These are phyloP conservation scores for Colletotrichum melonis DNA, from an alignment of 2,329 filamentous ascomycete genomes.

Conservation along the genomic window DNA sequence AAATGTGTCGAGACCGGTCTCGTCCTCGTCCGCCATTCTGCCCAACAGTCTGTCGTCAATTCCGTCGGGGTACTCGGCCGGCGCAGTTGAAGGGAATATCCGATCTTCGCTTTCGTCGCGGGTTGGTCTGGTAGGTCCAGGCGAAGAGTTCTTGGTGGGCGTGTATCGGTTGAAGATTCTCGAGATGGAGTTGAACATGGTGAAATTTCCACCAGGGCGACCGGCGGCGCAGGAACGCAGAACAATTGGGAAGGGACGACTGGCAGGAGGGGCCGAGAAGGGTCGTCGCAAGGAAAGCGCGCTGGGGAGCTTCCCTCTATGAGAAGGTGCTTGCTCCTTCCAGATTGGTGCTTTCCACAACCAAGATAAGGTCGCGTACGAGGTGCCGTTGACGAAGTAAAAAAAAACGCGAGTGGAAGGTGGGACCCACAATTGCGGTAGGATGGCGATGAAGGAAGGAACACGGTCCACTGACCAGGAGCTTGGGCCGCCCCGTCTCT, in stretches of 20 bases:
- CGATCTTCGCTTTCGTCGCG: background rate
- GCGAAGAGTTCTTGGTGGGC: conserved; percentile 27
- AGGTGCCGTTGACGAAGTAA: background rate
- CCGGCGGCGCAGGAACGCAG: background rate
- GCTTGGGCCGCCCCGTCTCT: background rate
- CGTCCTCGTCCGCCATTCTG: background rate
- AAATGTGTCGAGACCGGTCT: background rate
- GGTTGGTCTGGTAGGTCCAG: conserved; percentile 20
- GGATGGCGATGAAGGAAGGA: background rate
- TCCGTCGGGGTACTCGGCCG: conserved; percentile 5
- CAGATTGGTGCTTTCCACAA: background rate
- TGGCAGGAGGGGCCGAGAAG: background rate
- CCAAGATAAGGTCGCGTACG: background rate
- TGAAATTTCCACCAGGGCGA: background rate
- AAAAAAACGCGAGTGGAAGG: background rate
- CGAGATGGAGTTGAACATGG: conserved; percentile 32
- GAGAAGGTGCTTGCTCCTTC: background rate
- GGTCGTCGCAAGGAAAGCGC: background rate
- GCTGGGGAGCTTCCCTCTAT: background rate
- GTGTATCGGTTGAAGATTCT: conserved; percentile 13
- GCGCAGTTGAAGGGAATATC: conserved; percentile 20
- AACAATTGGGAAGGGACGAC: background rate
- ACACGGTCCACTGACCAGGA: background rate
- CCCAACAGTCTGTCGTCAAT: conserved; percentile 8
- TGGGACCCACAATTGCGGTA: background rate